A percentile compares a stretch with the other conserved stretches of the same genome.
Conservation (phyloP, 805 yeast genomes). For the Ogataea minuta region DNA sequence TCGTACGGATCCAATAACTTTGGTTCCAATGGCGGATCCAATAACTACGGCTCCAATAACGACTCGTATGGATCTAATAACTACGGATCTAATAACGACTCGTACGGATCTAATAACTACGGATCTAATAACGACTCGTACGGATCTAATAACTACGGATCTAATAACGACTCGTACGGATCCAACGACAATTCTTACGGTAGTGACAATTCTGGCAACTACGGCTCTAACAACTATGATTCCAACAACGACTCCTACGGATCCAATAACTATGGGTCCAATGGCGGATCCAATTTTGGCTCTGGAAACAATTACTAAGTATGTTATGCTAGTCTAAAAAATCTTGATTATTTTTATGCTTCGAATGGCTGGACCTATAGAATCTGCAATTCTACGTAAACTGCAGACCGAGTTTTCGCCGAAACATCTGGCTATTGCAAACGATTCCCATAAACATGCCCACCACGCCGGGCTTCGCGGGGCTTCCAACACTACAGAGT, state of each 20-base stretch:
- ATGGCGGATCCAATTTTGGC: no score
- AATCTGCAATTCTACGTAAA: conserved; percentile 50
- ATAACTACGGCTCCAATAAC: conserved; percentile 31
- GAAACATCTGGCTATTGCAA: conserved; percentile 50
- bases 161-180: conserved; percentile 21
- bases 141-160: conserved; percentile 27
- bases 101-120: conserved; percentile 30
- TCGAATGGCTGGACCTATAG: conserved; percentile 16
- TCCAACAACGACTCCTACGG: not conserved
- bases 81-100: conserved; percentile 28
- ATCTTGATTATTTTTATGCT: conserved; percentile 7
- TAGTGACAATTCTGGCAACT: conserved; percentile 14
- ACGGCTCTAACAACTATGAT: conserved; percentile 20
- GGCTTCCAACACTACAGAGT: conserved; percentile 68
- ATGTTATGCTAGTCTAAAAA: not conserved
- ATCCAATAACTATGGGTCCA: no score
- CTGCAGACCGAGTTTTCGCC: conserved; percentile 44
- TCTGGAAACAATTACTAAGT: conserved; percentile 9
- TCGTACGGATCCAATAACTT: not conserved
- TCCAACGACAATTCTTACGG: conserved; percentile 4
- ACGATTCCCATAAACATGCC: conserved; percentile 86
- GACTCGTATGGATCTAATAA: conserved; percentile 30
- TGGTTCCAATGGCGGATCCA: no score
- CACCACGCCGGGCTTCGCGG: conserved; percentile 82
- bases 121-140: conserved; percentile 27